Evolutionary conservation across 768 basidiomycete genomes (phyloP).

Genomic region (Russula compacta): DNA sequence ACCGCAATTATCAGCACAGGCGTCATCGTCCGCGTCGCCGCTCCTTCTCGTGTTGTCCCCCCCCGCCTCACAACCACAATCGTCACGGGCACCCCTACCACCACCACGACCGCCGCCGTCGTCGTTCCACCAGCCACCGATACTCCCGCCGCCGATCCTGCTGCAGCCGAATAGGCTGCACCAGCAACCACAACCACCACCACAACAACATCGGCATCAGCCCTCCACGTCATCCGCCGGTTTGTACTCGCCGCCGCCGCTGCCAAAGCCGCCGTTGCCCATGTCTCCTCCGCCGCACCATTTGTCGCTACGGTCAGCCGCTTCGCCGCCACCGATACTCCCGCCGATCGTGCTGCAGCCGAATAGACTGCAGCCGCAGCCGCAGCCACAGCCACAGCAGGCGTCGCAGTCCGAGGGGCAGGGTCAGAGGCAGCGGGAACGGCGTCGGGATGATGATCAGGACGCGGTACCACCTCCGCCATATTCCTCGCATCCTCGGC

Average conservation of each 20-base stretch:
- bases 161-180: slow-evolving; percentile 3
- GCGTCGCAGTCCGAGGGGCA: not conserved
- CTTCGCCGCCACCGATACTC: not conserved
- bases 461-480: not conserved
- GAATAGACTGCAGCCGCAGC: slow-evolving; percentile 1
- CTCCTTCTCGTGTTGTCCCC: too few relatives aligned
- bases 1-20: not conserved
- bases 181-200: too few relatives aligned
- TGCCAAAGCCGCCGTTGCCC: not conserved
- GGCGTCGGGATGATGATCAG: not conserved
- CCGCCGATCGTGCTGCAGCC: not conserved
- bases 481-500: not conserved
- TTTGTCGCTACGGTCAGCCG: not conserved
- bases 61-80: too few relatives aligned
- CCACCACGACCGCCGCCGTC: not conserved
- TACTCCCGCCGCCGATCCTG: not conserved
- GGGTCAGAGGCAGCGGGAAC: not conserved
- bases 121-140: not conserved
- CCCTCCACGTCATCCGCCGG: too few relatives aligned
- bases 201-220: too few relatives aligned
- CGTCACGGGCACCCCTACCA: not conserved
- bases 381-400: too few relatives aligned
- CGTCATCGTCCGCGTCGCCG: not conserved
- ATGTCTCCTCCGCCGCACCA: too few relatives aligned
- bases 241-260: too few relatives aligned